Conservation (phyloP, 805 yeast genomes). For the Grigorovia transvaalensis region DNA sequence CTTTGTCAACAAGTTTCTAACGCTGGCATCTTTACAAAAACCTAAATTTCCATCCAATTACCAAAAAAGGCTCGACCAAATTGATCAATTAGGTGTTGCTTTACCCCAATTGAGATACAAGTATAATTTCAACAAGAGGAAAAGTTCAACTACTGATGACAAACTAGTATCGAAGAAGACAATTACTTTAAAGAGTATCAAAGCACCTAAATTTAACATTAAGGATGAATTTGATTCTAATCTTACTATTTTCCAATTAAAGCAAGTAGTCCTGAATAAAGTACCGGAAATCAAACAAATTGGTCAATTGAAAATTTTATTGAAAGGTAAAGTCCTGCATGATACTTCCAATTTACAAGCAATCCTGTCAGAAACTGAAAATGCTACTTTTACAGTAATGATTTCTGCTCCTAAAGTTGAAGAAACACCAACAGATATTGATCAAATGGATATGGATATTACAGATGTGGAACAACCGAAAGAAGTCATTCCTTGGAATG, state of each 20-base stretch:
- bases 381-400: constrained; percentile 37
- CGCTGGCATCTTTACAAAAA: constrained; percentile 37
- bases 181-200: constrained; percentile 51
- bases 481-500: constrained; percentile 35
- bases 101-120: constrained; percentile 39
- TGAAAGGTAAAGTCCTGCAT: constrained; percentile 53
- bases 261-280: constrained; percentile 17
- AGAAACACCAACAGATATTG: not conserved
- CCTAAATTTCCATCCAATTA: constrained; percentile 24
- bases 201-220: constrained; percentile 56
- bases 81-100: constrained; percentile 35
- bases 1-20: constrained; percentile 40
- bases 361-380: constrained; percentile 13
- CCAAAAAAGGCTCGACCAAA: constrained; percentile 22
- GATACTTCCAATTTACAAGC: constrained; percentile 37
- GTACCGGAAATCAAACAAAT: constrained; percentile 22
- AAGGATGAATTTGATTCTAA: constrained; percentile 16
- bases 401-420: constrained; percentile 19
- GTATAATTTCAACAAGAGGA: constrained; percentile 21
- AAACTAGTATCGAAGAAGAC: constrained; percentile 3
- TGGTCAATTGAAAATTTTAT: constrained; percentile 38
- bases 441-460: constrained; percentile 1
- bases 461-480: constrained; percentile 2
- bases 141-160: not conserved
- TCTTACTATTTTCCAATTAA: constrained; percentile 28